A percentile compares a stretch with the other conserved stretches of the same genome.
Conservation (phyloP, 768 basidiomycete species). For the Tricholoma terreum region DNA sequence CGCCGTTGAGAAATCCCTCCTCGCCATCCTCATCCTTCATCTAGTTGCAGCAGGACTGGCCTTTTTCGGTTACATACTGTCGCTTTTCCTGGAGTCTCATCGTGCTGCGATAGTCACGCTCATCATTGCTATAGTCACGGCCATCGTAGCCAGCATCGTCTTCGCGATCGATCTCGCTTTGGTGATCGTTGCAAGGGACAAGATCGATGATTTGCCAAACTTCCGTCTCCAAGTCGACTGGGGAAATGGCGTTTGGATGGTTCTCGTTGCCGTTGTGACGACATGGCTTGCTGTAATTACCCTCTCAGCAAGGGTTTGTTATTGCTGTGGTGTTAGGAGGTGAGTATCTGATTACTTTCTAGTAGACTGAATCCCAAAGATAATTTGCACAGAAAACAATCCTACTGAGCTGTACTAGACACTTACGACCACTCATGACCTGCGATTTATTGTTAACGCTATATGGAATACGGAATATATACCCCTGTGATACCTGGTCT, state of each 20-base stretch:
- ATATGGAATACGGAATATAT: neutral
- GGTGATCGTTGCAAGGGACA: constrained; percentile 46
- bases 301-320: constrained; percentile 62
- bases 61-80: constrained; percentile 47
- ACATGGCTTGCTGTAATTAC: constrained; percentile 60
- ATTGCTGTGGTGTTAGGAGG: constrained; percentile 64
- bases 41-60: constrained; percentile 61
- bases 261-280: constrained; percentile 49
- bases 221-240: constrained; percentile 46
- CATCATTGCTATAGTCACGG: constrained; percentile 53
- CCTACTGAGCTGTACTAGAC: neutral
- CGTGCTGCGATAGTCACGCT: constrained; percentile 54
- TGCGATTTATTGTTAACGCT: neutral
- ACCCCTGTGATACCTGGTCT: too few species aligned
- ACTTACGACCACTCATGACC: neutral
- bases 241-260: constrained; percentile 76
- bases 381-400: neutral
- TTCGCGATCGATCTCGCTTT: constrained; percentile 64
- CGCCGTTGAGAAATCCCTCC: constrained; percentile 46
- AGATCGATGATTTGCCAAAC: constrained; percentile 37
- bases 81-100: constrained; percentile 60
- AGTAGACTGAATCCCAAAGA: neutral
- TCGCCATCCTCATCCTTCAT: constrained; percentile 64
- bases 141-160: constrained; percentile 50
- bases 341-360: constrained; percentile 14